phyloP scores from a whole-genome alignment of 176 grass and related monocot species.

The Carex myosuroides region DNA sequence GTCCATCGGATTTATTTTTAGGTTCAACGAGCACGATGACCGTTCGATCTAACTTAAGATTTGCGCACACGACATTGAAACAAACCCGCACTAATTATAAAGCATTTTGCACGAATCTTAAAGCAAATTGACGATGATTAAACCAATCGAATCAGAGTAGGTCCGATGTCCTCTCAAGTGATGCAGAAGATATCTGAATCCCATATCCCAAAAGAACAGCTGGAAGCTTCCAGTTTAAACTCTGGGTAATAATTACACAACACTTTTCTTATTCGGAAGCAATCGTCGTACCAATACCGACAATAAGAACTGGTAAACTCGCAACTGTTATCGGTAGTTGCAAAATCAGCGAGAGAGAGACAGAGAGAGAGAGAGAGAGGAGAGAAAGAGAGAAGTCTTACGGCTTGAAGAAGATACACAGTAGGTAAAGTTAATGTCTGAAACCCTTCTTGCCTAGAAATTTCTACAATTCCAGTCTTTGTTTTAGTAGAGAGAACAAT shows the following conservation, averaged over 20 bases:
- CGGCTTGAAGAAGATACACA: slow-evolving; percentile 3
- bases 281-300: neutral
- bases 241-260: neutral
- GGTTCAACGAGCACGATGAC: too few species aligned
- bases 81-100: too few species aligned
- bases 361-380: neutral
- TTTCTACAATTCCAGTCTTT: neutral
- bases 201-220: neutral
- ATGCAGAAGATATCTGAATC: too few species aligned
- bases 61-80: too few species aligned
- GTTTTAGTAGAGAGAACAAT: neutral
- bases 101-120: too few species aligned
- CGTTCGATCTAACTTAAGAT: too few species aligned
- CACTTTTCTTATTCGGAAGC: neutral
- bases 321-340: neutral
- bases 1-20: too few species aligned
- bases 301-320: neutral
- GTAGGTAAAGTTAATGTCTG: neutral
- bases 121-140: too few species aligned
- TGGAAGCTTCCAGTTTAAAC: neutral
- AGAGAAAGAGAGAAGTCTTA: neutral
- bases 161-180: too few species aligned
- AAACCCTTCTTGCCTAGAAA: neutral
- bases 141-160: too few species aligned
- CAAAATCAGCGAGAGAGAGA: neutral